phyloP scores from a whole-genome alignment of 495 filamentous ascomycete genomes.

The Neurospora sp. region DNA sequence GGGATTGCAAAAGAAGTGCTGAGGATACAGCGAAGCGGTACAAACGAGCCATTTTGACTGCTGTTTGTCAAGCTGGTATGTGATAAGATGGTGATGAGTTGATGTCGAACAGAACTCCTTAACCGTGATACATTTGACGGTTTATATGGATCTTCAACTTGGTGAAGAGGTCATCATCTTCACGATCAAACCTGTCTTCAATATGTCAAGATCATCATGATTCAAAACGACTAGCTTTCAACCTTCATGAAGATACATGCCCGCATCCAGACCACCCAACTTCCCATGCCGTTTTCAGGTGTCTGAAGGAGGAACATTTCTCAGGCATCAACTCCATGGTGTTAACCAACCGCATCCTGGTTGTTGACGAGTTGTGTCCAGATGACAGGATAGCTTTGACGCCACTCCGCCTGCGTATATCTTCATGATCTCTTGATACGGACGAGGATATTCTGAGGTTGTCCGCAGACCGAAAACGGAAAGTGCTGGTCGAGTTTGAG shows the following conservation, averaged over 20 bases:
- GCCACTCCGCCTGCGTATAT: background rate
- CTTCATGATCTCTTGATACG: background rate
- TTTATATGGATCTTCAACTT: background rate
- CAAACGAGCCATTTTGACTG: background rate
- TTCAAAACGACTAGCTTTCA: background rate
- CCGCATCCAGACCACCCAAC: background rate
- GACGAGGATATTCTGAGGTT: background rate
- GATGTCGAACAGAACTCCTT: background rate
- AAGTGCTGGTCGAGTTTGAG: background rate
- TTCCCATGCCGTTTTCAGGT: background rate
- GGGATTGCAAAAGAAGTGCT: background rate
- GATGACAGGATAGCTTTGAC: background rate
- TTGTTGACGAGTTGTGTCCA: background rate
- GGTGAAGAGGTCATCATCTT: background rate
- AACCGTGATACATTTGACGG: background rate
- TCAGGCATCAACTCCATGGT: background rate
- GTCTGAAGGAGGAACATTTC: background rate
- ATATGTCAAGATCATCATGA: background rate
- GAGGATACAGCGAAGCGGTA: background rate
- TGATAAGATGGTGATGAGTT: background rate
- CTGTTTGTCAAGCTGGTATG: background rate
- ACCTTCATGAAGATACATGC: background rate
- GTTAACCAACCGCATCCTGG: background rate
- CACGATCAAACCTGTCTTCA: background rate
- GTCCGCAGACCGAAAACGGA: background rate